Evolutionary conservation across 257 asterid species (phyloP).

Genomic region (Plantago ovata): DNA sequence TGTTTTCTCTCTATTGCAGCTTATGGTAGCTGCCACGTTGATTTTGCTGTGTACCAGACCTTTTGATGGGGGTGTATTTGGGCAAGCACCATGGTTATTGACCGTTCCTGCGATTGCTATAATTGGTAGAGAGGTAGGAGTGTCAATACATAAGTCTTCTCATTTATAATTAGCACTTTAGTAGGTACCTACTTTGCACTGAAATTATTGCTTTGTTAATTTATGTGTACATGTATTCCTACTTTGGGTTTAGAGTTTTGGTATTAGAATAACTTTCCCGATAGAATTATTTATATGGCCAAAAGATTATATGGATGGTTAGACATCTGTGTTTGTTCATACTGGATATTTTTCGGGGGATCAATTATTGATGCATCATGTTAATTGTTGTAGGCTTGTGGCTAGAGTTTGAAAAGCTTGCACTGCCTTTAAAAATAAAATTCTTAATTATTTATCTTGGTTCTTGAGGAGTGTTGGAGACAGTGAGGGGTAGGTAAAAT

Average conservation of each 20-base stretch:
- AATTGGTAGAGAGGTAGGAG: conserved; percentile 89
- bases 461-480: not conserved
- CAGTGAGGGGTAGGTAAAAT: not conserved
- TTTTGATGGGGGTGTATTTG: conserved; percentile 59
- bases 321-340: too few species aligned
- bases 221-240: not conserved
- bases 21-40: conserved; percentile 96
- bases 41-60: conserved; percentile 88
- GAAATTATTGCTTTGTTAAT: not conserved
- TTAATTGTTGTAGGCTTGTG: too few species aligned
- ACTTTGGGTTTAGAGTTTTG: not conserved
- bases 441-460: too few species aligned
- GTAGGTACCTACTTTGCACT: too few species aligned
- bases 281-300: not conserved
- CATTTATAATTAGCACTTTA: not conserved
- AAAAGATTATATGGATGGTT: not conserved
- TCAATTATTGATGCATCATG: too few species aligned
- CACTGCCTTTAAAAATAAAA: not conserved
- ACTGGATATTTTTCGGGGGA: too few species aligned
- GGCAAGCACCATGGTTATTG: conserved; percentile 80
- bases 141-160: not conserved
- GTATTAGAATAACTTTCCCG: conserved; percentile 1
- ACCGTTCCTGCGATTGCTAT: conserved; percentile 87
- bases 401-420: not conserved
- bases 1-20: conserved; percentile 44